Base-by-base conservation (phyloP, 257 asterid species). In the Gentiana straminea region DNA sequence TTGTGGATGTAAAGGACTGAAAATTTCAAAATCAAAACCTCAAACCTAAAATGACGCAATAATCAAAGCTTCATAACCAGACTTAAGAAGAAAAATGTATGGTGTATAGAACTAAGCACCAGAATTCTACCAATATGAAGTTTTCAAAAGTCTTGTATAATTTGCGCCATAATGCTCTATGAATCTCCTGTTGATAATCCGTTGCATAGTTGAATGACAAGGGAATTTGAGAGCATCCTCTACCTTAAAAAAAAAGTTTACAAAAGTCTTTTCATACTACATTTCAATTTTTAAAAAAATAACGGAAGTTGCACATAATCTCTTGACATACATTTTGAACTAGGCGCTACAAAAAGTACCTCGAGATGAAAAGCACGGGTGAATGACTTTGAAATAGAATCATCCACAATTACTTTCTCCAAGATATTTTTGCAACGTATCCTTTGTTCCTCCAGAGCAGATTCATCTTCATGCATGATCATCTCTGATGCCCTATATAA, bases 401-500 rank as follows among this genome's bases (percentile, higher is more conserved):
- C 76, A 52, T 35, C 33, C 3, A 76, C 61, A 41, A 73, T 49
- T 62, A 70, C 73, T 59, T 81, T 77, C 82, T 75, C 77, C 51
- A 87, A 81, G 49, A 78, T 57, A 58, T 36, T 50, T 60, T 72
- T 70, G 33, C 76, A 78, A 86, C 86, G 64, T 60, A 55, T 33
- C 47, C 69, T 77, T 33, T 74, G 86, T 60, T 72, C 64, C 65
- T 76, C 76, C 57, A 86, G 62, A 63, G 64, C 73, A 34, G 65
- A 69, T 67, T 87, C 92, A 66, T 74, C 73, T n/a, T 83, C 72
- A 64, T 62, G 63, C 49, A 83, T 43, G 65, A 75, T 69, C 63
- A 75, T 52, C 65, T 84, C 86, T 7, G 94, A 76, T 51, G 95
- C 96, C 69, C 63, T 72, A 70, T 82, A 81, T 58, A 81, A 63